A percentile compares a stretch with the other conserved stretches of the same genome.
Conservation (phyloP, 2,329 filamentous ascomycete genomes). For the Fonsecaea erecta region DNA sequence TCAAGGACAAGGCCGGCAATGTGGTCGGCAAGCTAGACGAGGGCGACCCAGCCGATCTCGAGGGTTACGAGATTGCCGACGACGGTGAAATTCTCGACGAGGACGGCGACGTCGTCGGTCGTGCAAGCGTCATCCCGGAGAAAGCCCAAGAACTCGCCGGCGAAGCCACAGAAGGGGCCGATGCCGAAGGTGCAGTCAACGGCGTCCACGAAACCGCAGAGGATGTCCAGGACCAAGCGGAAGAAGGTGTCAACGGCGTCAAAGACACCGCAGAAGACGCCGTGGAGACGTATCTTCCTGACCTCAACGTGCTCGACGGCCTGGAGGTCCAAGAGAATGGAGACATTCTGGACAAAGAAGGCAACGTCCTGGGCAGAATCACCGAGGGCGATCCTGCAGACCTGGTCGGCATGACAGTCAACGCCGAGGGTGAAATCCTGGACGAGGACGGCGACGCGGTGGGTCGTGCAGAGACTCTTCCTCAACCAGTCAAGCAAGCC, state of each 20-base stretch:
- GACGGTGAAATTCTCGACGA: conserved; percentile 42
- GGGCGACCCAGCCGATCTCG: conserved; percentile 48
- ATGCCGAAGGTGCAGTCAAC: conserved; percentile 39
- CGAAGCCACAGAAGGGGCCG: conserved; percentile 36
- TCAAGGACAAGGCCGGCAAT: conserved; percentile 44
- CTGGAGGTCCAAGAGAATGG: conserved; percentile 59
- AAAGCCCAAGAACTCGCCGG: conserved; percentile 35
- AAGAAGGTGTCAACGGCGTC: conserved; percentile 38
- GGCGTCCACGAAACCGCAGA: conserved; percentile 43
- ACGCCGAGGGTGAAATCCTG: conserved; percentile 48
- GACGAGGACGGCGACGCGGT: conserved; percentile 48
- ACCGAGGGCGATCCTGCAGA: conserved; percentile 50
- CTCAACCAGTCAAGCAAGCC: conserved; percentile 53
- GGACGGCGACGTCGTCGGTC: conserved; percentile 45
- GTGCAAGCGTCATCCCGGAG: conserved; percentile 41
- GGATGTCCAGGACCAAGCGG: conserved; percentile 15
- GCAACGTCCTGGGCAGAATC: conserved; percentile 46
- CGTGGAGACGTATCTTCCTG: conserved; percentile 42
- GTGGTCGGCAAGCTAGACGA: conserved; percentile 48
- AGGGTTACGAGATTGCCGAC: conserved; percentile 48
- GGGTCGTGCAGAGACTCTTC: conserved; percentile 43
- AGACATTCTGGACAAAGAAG: conserved; percentile 54
- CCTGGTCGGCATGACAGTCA: conserved; percentile 47
- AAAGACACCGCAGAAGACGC: conserved; percentile 46
- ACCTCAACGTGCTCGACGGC: conserved; percentile 44